These are phyloP conservation scores for Candida sp. DNA, from an alignment of 1,139 yeast genomes.

Conservation along the genomic window DNA sequence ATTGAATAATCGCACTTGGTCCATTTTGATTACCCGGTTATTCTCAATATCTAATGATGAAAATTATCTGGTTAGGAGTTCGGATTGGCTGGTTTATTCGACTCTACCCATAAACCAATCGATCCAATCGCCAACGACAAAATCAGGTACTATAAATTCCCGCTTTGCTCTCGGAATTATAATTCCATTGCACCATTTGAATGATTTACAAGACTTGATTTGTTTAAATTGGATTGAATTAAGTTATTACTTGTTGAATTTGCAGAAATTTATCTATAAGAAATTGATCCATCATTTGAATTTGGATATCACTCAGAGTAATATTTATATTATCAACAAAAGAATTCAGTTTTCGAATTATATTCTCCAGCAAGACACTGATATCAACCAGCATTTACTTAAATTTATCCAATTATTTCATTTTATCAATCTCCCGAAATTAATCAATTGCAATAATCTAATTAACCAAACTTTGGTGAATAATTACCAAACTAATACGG, in stretches of 20 bases:
- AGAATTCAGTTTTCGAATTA: slow-evolving; percentile 36
- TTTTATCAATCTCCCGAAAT: slow-evolving; percentile 41
- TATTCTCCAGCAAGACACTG: slow-evolving; percentile 41
- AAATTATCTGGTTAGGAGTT: slow-evolving; percentile 6
- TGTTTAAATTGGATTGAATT: slow-evolving; percentile 50
- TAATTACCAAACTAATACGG: slow-evolving; percentile 1
- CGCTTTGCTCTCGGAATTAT: slow-evolving; percentile 49
- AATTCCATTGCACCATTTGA: slow-evolving; percentile 38
- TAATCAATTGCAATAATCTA: slow-evolving; percentile 35
- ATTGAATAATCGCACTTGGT: slow-evolving; percentile 26
- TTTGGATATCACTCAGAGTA: slow-evolving; percentile 4
- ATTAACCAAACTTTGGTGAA: slow-evolving; percentile 18
- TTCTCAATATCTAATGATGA: slow-evolving; percentile 37
- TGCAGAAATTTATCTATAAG: slow-evolving; percentile 36
- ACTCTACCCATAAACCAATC: slow-evolving; percentile 22
- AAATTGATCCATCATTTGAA: slow-evolving; percentile 28
- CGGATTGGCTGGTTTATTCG: slow-evolving; percentile 32
- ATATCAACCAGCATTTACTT: slow-evolving; percentile 30
- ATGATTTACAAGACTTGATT: slow-evolving; percentile 35
- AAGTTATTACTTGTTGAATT: slow-evolving; percentile 32
- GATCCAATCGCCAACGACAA: slow-evolving; percentile 4
- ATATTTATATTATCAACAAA: slow-evolving; percentile 25
- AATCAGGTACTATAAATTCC: slow-evolving; percentile 20
- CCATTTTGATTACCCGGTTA: slow-evolving; percentile 44
- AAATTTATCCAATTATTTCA: slow-evolving; percentile 37